Evolutionary conservation across 805 yeast species (phyloP).

Genomic region (Candida sonorensis): DNA sequence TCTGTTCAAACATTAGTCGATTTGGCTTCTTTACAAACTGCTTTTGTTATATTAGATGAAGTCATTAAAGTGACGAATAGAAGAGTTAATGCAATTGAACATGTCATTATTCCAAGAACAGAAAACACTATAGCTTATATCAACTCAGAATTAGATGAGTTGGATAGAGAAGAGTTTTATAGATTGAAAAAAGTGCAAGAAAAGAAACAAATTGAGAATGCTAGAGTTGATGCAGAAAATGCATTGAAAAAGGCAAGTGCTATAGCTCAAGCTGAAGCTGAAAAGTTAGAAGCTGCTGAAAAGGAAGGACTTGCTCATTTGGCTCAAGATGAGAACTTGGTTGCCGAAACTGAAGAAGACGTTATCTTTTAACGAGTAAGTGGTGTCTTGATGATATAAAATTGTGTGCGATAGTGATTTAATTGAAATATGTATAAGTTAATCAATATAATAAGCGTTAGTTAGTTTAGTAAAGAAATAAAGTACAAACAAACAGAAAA

Average conservation of each 20-base stretch:
- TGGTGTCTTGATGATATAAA: no score
- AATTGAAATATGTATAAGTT: no score
- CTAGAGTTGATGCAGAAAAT: constrained; percentile 53
- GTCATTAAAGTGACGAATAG: constrained; percentile 97
- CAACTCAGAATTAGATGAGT: constrained; percentile 93
- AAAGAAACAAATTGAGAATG: constrained; percentile 79
- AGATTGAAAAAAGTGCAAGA: constrained; percentile 94
- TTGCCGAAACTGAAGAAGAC: constrained; percentile 31
- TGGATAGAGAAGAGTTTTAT: constrained; percentile 97
- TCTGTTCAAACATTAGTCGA: constrained; percentile 97
- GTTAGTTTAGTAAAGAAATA: no score
- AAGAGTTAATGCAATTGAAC: constrained; percentile 98
- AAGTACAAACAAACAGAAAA: no score
- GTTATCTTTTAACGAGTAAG: constrained; percentile 32
- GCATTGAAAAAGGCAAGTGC: constrained; percentile 23
- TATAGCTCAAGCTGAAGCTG: constrained; percentile 17
- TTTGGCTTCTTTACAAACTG: constrained; percentile 93
- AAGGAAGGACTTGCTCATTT: constrained; percentile 7
- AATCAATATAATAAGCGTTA: no score
- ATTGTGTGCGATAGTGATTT: no score
- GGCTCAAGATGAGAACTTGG: constrained; percentile 22
- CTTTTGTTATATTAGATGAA: constrained; percentile 92
- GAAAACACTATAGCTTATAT: constrained; percentile 90
- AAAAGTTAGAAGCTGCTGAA: constrained; percentile 10
- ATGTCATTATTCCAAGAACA: constrained; percentile 95